Conservation (phyloP, 2,329 filamentous ascomycete genomes). For the Botrytis elliptica region DNA sequence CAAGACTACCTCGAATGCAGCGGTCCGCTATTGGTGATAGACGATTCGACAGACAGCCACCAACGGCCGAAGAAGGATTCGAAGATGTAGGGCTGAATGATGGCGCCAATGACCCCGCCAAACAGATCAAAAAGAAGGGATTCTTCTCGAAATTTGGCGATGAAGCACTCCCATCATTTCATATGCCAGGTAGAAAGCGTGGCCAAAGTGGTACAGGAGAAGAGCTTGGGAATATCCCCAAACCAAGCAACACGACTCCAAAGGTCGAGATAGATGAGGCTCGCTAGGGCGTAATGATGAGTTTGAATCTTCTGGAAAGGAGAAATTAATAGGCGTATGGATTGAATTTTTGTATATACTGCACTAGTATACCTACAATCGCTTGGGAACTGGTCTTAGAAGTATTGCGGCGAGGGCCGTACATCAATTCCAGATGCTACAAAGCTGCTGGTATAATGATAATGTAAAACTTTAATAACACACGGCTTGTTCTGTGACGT, state of each 20-base stretch:
- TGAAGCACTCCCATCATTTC: conserved; percentile 42
- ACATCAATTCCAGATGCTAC: conserved; percentile 14
- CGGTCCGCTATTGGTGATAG: conserved; percentile 59
- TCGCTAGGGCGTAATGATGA: conserved; percentile 36
- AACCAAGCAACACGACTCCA: conserved; percentile 28
- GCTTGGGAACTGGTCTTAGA: conserved; percentile 19
- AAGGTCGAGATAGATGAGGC: conserved; percentile 29
- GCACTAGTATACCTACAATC: conserved; percentile 22
- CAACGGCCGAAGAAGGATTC: conserved; percentile 77
- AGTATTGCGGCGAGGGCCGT: conserved; percentile 14
- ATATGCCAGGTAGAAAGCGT: conserved; percentile 71
- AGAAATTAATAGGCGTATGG: conserved; percentile 15
- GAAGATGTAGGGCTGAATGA: conserved; percentile 89
- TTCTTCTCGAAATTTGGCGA: conserved; percentile 83
- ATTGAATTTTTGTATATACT: conserved; percentile 16
- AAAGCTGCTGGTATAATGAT: conserved; percentile 24
- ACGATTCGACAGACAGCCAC: conserved; percentile 57
- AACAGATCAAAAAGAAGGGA: conserved; percentile 62
- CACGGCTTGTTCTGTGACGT: not conserved
- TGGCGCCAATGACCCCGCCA: conserved; percentile 54
- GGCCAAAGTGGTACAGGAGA: conserved; percentile 68
- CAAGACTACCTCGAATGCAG: conserved; percentile 60
- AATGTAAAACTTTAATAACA: conserved; percentile 23
- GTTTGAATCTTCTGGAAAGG: not conserved
- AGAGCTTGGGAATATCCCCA: conserved; percentile 63